Conservation (phyloP, 2,329 filamentous ascomycete species). For the Ilyonectria mors-panacis region DNA sequence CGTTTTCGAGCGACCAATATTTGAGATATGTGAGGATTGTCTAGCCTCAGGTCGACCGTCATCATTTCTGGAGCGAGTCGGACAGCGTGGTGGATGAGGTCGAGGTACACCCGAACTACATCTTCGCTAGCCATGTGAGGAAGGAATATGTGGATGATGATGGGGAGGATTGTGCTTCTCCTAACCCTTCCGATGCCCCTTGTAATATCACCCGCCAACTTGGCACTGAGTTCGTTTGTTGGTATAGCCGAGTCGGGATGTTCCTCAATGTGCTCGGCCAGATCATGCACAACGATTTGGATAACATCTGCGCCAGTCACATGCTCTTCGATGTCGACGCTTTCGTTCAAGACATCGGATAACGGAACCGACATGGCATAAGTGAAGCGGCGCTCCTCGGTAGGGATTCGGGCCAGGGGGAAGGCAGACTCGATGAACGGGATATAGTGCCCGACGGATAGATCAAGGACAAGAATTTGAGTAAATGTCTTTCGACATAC, state of each 20-base stretch:
- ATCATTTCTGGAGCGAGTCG: slow-evolving; percentile 75
- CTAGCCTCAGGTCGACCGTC: slow-evolving; percentile 73
- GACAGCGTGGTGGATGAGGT: slow-evolving; percentile 72
- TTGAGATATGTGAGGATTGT: slow-evolving; percentile 64
- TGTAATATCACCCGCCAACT: slow-evolving; percentile 67
- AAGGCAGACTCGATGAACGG: slow-evolving; percentile 75
- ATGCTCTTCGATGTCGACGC: slow-evolving; percentile 74
- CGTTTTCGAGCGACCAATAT: slow-evolving; percentile 67
- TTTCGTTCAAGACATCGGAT: slow-evolving; percentile 66
- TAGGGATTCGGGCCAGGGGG: slow-evolving; percentile 73
- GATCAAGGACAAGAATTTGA: slow-evolving; percentile 76
- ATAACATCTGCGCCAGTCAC: slow-evolving; percentile 79
- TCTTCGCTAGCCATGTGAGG: slow-evolving; percentile 45
- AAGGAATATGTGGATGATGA: slow-evolving; percentile 67
- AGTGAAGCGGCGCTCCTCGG: slow-evolving; percentile 74
- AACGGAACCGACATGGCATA: slow-evolving; percentile 76
- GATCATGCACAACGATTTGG: slow-evolving; percentile 66
- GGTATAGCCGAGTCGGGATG: slow-evolving; percentile 32
- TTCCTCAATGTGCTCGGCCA: slow-evolving; percentile 32
- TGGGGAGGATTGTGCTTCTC: slow-evolving; percentile 72
- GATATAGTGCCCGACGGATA: slow-evolving; percentile 69
- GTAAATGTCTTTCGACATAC: slow-evolving; percentile 77
- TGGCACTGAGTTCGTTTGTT: slow-evolving; percentile 39
- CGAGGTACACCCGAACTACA: slow-evolving; percentile 61
- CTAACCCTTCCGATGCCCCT: slow-evolving; percentile 72